Conservation (phyloP, 352 stramenopile species). For the Phytophthora chlamydospora region DNA sequence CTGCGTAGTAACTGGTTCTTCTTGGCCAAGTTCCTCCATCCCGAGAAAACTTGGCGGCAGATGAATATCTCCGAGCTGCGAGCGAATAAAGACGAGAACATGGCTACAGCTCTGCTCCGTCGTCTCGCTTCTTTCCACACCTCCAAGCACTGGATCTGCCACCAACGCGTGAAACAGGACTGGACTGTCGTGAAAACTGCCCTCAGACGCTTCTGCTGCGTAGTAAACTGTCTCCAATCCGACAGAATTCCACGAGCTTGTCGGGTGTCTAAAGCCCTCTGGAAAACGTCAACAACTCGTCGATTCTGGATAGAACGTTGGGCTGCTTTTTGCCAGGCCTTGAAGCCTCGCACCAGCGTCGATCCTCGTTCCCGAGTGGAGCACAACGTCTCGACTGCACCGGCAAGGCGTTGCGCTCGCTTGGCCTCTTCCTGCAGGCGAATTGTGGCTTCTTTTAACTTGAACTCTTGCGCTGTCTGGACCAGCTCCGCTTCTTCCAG, state of each 20-base stretch:
- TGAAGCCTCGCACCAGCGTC: slow-evolving; percentile 12
- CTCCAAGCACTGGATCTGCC: slow-evolving; percentile 23
- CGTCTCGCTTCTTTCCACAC: slow-evolving; percentile 25
- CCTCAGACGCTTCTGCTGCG: slow-evolving; percentile 14
- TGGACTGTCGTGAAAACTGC: slow-evolving; percentile 12
- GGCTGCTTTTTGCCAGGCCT: slow-evolving; percentile 21
- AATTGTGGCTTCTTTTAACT: slow-evolving; percentile 11
- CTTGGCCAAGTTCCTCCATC: slow-evolving; percentile 33
- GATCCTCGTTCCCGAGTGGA: slow-evolving; percentile 11
- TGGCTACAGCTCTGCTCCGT: slow-evolving; percentile 18
- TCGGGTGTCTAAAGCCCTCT: not conserved
- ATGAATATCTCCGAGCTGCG: slow-evolving; percentile 16
- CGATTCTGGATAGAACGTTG: slow-evolving; percentile 6
- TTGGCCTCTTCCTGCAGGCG: slow-evolving; percentile 17
- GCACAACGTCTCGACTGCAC: slow-evolving; percentile 22
- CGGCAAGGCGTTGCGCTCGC: slow-evolving; percentile 19
- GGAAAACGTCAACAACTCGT: slow-evolving; percentile 11
- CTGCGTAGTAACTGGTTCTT: slow-evolving; percentile 38
- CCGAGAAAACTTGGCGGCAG: slow-evolving; percentile 9
- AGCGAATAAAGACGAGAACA: slow-evolving; percentile 27
- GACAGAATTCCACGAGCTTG: slow-evolving; percentile 2
- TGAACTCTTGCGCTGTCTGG: slow-evolving; percentile 12
- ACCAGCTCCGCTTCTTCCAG: slow-evolving; percentile 9
- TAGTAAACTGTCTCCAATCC: slow-evolving; percentile 21
- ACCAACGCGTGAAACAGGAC: slow-evolving; percentile 16